A percentile compares a stretch with the other conserved stretches of the same genome.
Evolutionary conservation across 495 filamentous ascomycete species (phyloP).

Genomic region (Cairneyella variabilis): DNA sequence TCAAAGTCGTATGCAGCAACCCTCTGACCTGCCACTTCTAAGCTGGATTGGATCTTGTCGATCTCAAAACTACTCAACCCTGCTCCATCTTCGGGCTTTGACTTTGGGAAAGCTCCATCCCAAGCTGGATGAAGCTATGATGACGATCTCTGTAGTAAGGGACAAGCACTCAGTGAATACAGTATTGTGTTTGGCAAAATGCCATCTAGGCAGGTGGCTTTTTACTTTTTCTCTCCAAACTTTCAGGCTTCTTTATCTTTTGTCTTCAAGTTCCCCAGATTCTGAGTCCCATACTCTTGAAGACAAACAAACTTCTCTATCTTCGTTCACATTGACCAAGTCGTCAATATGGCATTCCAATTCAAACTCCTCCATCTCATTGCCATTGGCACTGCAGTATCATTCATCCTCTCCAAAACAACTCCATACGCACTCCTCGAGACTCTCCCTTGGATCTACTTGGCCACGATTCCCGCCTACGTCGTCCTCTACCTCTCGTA

Average conservation of each 20-base stretch:
- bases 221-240: background rate
- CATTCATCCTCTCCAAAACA: slow-evolving; percentile 12
- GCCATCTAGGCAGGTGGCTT: background rate
- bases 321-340: background rate
- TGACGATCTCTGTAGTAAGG: no score
- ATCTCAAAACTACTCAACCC: no score
- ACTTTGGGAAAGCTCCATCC: no score
- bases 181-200: no score
- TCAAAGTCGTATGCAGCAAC: no score
- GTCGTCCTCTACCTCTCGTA: slow-evolving; percentile 32
- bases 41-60: no score
- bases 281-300: no score
- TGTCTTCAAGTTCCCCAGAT: background rate
- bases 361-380: slow-evolving; percentile 4
- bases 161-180: no score
- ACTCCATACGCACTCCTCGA: slow-evolving; percentile 1
- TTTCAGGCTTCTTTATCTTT: background rate
- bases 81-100: no score
- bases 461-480: slow-evolving; percentile 16
- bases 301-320: no score
- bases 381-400: background rate
- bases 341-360: background rate
- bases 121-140: no score
- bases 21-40: no score
- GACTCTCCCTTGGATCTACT: slow-evolving; percentile 9